phyloP scores from a whole-genome alignment of 441 rosid species.

The Gossypium trilobum region DNA sequence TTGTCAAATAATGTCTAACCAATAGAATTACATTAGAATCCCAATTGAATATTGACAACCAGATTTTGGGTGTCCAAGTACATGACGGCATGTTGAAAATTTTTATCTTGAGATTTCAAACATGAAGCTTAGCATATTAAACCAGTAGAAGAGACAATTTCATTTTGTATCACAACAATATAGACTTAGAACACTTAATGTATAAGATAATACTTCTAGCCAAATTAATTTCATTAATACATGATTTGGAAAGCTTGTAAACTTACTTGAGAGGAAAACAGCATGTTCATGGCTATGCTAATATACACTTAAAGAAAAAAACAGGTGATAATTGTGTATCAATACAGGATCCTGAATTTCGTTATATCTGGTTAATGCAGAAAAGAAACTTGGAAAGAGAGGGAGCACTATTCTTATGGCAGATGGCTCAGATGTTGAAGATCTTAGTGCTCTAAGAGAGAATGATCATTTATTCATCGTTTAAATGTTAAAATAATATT shows the following conservation, averaged over 20 bases:
- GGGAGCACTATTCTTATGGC: conserved; percentile 62
- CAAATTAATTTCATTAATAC: neutral
- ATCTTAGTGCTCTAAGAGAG: conserved; percentile 59
- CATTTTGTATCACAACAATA: neutral
- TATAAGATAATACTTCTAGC: neutral
- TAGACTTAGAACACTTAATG: neutral
- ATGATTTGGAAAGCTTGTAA: neutral
- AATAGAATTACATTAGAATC: too few species aligned
- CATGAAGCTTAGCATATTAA: neutral
- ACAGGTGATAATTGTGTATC: neutral
- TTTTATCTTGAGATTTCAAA: neutral
- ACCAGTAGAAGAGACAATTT: neutral
- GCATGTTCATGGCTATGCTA: neutral
- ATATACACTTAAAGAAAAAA: neutral
- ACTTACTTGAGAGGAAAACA: neutral
- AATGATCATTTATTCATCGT: conserved; percentile 64
- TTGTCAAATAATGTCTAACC: too few species aligned
- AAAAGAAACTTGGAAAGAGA: conserved; percentile 59
- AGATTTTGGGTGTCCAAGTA: neutral
- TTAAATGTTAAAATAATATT: conserved; percentile 19
- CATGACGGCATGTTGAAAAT: neutral
- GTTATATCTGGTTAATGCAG: conserved; percentile 36
- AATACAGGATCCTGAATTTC: conserved; percentile 3
- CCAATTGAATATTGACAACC: too few species aligned
- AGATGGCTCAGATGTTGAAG: conserved; percentile 76